Base-by-base conservation (phyloP, 345 rosid genomes). In the Citrus hindsii region DNA sequence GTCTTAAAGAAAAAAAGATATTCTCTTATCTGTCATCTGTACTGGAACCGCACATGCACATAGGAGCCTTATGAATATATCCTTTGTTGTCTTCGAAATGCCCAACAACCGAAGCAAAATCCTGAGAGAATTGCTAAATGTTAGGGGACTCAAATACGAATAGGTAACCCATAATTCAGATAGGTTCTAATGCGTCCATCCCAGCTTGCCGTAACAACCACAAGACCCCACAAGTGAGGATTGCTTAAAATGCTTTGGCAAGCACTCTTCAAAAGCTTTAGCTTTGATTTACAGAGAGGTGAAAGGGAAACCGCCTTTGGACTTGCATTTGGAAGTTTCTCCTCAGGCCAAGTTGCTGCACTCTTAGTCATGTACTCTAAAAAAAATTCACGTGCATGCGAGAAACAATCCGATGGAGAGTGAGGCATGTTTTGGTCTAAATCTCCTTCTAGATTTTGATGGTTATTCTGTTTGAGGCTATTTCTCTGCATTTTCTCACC, bases 301-400 rank as follows among this genome's bases (percentile, higher is more conserved):
- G 92, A 81, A 9, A 80, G 59, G 18, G 51, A 82, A 9, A 80
- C 63, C 18, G 51, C 64, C 53, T 68, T 30, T 1, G 90, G 85
- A 58, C 80, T 83, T 30, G 90, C 78, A 65, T 67, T 83, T 0
- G 87, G 82, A 74, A 93, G 90, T 75, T 86, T 89, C 85, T 93
- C 98, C 86, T 90, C 97, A 0, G 98, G 98, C 98, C 98, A 93
- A 18, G 97, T 93, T 7, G 85, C 89, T 0, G 90, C 79, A 48
- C 93, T 93, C 79, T 82, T 88, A 3, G 83, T 82, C 74, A 83
- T 66, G 46, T 87, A 74, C 75, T 89, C 91, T 71, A 82, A 67
- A 24, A 88, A 76, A 73, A 89, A 85, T 7, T 84, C 86, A 3
- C 86, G 85, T 37, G 85, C 78, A 38, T 80, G 81, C 28, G 96